Base-by-base conservation (phyloP, 345 rosid species). In the Sonneratia alba region DNA sequence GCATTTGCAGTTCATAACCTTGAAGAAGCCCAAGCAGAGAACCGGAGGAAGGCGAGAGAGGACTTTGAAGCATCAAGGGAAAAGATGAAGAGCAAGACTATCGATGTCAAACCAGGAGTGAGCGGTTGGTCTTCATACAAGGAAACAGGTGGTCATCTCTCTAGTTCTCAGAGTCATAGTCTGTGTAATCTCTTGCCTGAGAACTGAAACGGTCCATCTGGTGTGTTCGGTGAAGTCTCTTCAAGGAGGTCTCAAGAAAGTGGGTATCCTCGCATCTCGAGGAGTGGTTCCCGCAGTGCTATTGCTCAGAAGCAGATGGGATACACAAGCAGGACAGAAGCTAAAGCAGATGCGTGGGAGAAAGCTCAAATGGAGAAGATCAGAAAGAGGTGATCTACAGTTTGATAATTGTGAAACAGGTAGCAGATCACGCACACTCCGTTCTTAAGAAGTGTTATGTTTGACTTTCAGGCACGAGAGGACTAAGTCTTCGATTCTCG, bases 331-430 rank as follows among this genome's bases (percentile, higher is more conserved):
- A 47, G 51, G 53, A 71, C 3, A 15, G 79, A 76, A 75, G 73
- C 77, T 32, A 82, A 81, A 81, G 81, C 78, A 66, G 89, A 87
- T 75, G 75, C 96, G 36, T 88, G 98, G 97, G 91, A 93, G 83
- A 83, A 62, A 72, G 73, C 81, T 71, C 83, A 81, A 63, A 77
- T 86, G 36, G 75, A 82, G 63, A 87, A 80, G 83, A 83, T 83
- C 11, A 82, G 75, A 74, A 74, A 76, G 81, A 66, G 90, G 98
- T 57, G 90, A 96, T 87, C 37, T 43, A 18, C 18, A 47, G 8
- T 34, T 36, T 36, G 27, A 21, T 10, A 42, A 51, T 27, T 27
- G 32, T 27, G 32, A 27, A 27, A 27, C 32, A 27, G 32, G 32
- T 27, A 27, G 32, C 32, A 27, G 32, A 27, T 27, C 32, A 27